Conservation (phyloP, 164 flowering plant genomes). For the Stephania cephalantha region DNA sequence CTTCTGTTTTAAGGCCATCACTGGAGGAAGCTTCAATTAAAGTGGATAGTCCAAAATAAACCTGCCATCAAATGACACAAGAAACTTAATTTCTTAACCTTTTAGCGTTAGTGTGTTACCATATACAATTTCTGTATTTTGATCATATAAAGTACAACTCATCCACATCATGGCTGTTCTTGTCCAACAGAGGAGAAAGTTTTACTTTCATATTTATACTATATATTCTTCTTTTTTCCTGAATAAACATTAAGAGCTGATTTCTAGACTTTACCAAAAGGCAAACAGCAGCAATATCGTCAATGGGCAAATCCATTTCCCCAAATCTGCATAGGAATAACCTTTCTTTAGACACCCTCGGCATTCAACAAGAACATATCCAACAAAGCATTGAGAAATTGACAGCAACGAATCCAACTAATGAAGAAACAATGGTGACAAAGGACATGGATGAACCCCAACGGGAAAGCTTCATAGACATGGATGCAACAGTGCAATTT, state of each 20-base stretch:
- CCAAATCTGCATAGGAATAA: conserved; percentile 57
- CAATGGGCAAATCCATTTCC: conserved; percentile 80
- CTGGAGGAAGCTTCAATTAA: conserved; percentile 73
- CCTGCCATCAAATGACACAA: conserved; percentile 39
- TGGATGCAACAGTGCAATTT: too few relatives aligned
- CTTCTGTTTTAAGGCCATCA: conserved; percentile 74
- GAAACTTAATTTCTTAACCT: background rate
- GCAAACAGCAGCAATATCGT: conserved; percentile 93
- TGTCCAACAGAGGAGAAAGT: background rate
- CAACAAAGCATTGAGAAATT: background rate
- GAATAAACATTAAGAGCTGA: background rate
- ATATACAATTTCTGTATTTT: background rate
- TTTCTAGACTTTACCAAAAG: conserved; percentile 52
- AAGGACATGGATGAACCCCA: too few relatives aligned
- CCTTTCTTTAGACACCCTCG: conserved; percentile 2
- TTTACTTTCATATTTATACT: background rate
- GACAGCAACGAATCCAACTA: background rate
- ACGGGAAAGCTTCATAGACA: too few relatives aligned
- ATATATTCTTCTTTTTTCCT: too few relatives aligned
- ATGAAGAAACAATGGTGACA: background rate
- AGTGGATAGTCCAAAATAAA: conserved; percentile 90
- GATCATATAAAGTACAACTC: background rate
- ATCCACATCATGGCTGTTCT: background rate
- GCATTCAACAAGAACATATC: background rate
- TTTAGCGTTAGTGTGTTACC: background rate